These are phyloP conservation scores for Mucor sp. DNA, from an alignment of 371 early-diverging fungal genomes.

Conservation along the genomic window DNA sequence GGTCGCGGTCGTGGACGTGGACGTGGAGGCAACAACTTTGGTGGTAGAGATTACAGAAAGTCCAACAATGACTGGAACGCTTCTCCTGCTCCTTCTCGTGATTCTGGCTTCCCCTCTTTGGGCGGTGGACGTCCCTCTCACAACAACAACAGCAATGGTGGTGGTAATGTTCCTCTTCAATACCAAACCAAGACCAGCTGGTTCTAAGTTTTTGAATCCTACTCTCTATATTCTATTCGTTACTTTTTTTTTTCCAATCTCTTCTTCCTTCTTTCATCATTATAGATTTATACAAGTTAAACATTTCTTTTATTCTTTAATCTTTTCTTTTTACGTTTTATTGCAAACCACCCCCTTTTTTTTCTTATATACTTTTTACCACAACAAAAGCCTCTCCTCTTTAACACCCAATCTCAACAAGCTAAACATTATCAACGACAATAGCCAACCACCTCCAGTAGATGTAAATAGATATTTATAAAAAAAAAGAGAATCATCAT, in stretches of 20 bases:
- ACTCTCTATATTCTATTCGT: background rate
- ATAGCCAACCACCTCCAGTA: background rate
- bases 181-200: slow-evolving; percentile 71
- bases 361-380: background rate
- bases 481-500: background rate
- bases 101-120: slow-evolving; percentile 23
- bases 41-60: slow-evolving; percentile 53
- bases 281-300: slow-evolving; percentile 8
- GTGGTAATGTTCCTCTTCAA: slow-evolving; percentile 40
- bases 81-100: slow-evolving; percentile 18
- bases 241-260: background rate
- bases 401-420: background rate
- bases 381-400: background rate
- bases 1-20: slow-evolving; percentile 67
- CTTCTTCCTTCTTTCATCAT: background rate
- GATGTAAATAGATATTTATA: background rate
- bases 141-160: slow-evolving; percentile 17
- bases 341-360: background rate
- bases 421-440: background rate
- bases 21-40: slow-evolving; percentile 58
- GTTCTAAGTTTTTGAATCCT: slow-evolving; percentile 55
- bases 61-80: slow-evolving; percentile 16
- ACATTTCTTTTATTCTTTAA: background rate
- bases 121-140: slow-evolving; percentile 18
- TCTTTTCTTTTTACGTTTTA: background rate